Conservation (phyloP, 176 grass and related monocot genomes). For the Oropetium thomaeum region DNA sequence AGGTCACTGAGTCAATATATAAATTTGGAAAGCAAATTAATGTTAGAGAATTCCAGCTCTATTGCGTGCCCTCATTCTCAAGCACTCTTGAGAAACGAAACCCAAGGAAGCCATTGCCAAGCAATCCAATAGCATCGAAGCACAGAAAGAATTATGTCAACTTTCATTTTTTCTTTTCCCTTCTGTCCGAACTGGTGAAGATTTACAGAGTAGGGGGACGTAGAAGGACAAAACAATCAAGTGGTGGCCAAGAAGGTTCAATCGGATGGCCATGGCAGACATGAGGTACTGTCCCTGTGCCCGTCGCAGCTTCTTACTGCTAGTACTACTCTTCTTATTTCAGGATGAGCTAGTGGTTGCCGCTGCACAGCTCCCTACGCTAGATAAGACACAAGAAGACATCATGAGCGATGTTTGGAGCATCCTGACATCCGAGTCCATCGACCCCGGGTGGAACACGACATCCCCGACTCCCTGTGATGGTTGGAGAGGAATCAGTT, state of each 20-base stretch:
- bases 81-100: neutral
- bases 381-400: slow-evolving; percentile 11
- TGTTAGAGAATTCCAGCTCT: neutral
- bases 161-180: neutral
- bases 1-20: neutral
- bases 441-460: slow-evolving; percentile 18
- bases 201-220: too few species aligned
- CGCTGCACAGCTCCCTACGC: too few species aligned
- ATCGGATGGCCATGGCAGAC: neutral
- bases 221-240: neutral
- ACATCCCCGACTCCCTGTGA: slow-evolving; percentile 17
- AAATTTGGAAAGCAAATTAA: too few species aligned
- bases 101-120: slow-evolving; percentile 22
- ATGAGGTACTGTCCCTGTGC: neutral
- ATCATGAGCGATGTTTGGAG: too few species aligned
- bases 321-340: neutral
- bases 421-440: too few species aligned
- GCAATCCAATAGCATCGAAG: slow-evolving; percentile 11
- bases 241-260: neutral
- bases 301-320: slow-evolving; percentile 22
- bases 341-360: neutral
- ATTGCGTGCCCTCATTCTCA: neutral
- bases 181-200: neutral
- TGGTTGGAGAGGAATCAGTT: slow-evolving; percentile 26
- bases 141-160: neutral